These are phyloP conservation scores for Hibiscus mutabilis DNA, from an alignment of 345 rosid genomes.

Conservation along the genomic window DNA sequence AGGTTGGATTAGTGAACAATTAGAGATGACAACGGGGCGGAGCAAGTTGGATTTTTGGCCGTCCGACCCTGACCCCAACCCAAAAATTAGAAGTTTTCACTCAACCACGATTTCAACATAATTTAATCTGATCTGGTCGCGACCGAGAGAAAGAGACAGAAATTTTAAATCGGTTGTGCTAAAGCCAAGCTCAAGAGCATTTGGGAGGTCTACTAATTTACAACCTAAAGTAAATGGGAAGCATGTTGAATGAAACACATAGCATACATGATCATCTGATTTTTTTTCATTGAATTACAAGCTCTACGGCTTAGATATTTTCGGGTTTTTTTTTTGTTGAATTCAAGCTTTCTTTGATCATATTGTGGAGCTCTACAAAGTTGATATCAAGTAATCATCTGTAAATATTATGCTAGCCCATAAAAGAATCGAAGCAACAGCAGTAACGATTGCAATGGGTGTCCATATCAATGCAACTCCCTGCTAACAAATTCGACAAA, in stretches of 20 bases:
- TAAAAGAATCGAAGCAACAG: constrained; percentile 33
- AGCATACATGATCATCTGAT: background rate
- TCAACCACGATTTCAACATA: too few relatives aligned
- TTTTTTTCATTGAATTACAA: background rate
- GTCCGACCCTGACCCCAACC: too few relatives aligned
- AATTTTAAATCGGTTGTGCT: too few relatives aligned
- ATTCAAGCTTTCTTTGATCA: background rate
- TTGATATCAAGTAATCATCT: constrained; percentile 34
- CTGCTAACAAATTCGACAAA: constrained; percentile 21
- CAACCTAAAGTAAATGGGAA: background rate
- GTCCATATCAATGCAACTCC: constrained; percentile 54
- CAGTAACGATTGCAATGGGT: constrained; percentile 33
- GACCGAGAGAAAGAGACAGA: too few relatives aligned
- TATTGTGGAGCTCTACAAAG: background rate
- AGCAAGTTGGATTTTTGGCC: too few relatives aligned
- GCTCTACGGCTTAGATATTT: background rate
- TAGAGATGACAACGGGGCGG: too few relatives aligned
- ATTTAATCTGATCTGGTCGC: too few relatives aligned
- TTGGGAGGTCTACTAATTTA: too few relatives aligned
- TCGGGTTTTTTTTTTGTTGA: background rate
- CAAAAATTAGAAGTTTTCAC: too few relatives aligned
- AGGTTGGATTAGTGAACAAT: background rate
- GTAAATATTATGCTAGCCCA: constrained; percentile 31
- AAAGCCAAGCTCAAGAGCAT: too few relatives aligned
- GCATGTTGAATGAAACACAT: background rate